Base-by-base conservation (phyloP, 495 filamentous ascomycete species). In the Penicillium taxi region DNA sequence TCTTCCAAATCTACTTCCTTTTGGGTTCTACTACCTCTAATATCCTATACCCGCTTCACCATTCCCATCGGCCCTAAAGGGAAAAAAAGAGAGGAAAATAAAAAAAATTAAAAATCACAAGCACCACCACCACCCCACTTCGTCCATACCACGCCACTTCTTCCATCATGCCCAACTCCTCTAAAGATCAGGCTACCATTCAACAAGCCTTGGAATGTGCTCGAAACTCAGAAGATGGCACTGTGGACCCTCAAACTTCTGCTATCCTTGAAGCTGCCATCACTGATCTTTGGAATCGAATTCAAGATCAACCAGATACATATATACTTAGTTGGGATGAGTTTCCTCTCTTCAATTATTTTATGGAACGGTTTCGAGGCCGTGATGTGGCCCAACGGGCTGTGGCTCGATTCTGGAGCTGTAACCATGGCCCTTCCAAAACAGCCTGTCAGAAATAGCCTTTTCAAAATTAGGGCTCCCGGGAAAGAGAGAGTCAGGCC, bases 271-370 rank as follows among this genome's bases (percentile, higher is more conserved):
- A 81, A 39, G 43, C 45, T 17, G 75, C 74, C 15, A 57, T 86
- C 14, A 41, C 47, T 2, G 65, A 72, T 17, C 65, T 88, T 31
- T 86, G 81, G 82, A 47, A 40, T 5, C 78, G 69, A 38, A 63
- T 91, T 17, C 44, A 75, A 35, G 62, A 61, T 4, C 58, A 77
- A 24, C 80, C 77, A 4, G 58, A 72, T n/a, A 55, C 55, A 6
- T 88, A 86, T 55, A 50, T 87, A 11, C 74, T 89, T 58, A 73
- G 58, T 7, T 63, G 67, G 35, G 72, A 82, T 47, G 83, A 91
- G 53, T 87, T 86, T 44, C 73, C 81, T 11, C 65, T 91, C 18
- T 86, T 88, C 70, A 89, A 67, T 56, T 88, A 77, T 51, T 86
- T 78, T 54, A 75, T 80, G 27, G 45, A 59, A 14, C 71, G 75